Conservation (phyloP, 768 basidiomycete species). For the Xerocomellus dryophilus region DNA sequence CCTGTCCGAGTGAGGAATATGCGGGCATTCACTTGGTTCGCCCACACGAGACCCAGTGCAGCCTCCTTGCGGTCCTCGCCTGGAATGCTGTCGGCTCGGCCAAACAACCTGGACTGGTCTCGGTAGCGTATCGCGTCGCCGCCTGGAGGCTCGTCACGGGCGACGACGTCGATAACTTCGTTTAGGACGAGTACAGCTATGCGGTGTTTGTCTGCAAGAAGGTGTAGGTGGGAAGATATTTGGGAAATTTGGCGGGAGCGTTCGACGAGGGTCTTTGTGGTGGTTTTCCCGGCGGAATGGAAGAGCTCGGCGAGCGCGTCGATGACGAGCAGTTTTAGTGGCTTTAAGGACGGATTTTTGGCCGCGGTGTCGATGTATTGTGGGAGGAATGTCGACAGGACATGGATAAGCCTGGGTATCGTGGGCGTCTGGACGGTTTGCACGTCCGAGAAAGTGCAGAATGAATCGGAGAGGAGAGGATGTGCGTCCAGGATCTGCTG, state of each 20-base stretch:
- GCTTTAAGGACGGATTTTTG: constrained; percentile 39
- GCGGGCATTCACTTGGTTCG: constrained; percentile 85
- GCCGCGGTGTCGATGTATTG: constrained; percentile 41
- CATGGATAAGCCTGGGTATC: constrained; percentile 50
- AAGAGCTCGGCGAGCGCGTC: constrained; percentile 90
- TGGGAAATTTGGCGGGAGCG: constrained; percentile 68
- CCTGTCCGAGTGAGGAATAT: constrained; percentile 80
- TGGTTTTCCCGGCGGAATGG: constrained; percentile 58
- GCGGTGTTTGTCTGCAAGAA: constrained; percentile 57
- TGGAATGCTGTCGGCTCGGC: constrained; percentile 54
- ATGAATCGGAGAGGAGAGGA: constrained; percentile 41
- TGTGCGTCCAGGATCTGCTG: constrained; percentile 59
- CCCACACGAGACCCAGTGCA: constrained; percentile 86
- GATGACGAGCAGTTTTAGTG: constrained; percentile 76
- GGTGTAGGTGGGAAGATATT: constrained; percentile 69
- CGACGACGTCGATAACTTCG: constrained; percentile 82
- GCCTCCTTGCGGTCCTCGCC: constrained; percentile 73
- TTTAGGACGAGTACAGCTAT: constrained; percentile 84
- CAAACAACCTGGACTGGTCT: constrained; percentile 76
- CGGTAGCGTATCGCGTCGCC: constrained; percentile 51
- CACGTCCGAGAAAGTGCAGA: constrained; percentile 52
- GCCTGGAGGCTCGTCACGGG: constrained; percentile 25
- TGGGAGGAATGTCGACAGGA: constrained; percentile 56
- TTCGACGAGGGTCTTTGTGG: constrained; percentile 60
- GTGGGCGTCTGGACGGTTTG: constrained; percentile 60